phyloP scores from a whole-genome alignment of 2,329 filamentous ascomycete genomes.

The Penicillium hesseltinei region DNA sequence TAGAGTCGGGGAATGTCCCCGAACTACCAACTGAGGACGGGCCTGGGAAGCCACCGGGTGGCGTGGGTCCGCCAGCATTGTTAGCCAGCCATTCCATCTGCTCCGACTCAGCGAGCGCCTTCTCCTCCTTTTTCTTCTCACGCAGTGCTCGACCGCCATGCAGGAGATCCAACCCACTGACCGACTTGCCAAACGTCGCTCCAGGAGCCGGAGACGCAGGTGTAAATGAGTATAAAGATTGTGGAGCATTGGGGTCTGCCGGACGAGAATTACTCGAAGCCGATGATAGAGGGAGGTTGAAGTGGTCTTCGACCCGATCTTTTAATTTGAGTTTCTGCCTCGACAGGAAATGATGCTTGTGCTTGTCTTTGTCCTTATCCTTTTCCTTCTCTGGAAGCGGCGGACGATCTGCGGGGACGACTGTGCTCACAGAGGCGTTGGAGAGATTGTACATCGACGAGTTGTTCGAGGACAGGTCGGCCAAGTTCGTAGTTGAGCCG shows the following conservation, averaged over 20 bases:
- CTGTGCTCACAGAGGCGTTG: slow-evolving; percentile 61
- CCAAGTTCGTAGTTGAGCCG: slow-evolving; percentile 59
- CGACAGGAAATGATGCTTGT: slow-evolving; percentile 65
- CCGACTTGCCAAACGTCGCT: slow-evolving; percentile 73
- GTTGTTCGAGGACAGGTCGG: slow-evolving; percentile 54
- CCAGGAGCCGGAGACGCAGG: slow-evolving; percentile 61
- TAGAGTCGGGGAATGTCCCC: slow-evolving; percentile 32
- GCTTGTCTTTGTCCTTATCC: slow-evolving; percentile 46
- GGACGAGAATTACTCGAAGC: slow-evolving; percentile 64
- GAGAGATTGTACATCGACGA: slow-evolving; percentile 60
- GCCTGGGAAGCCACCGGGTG: slow-evolving; percentile 33
- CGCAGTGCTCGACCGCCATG: slow-evolving; percentile 73
- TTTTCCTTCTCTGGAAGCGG: slow-evolving; percentile 42
- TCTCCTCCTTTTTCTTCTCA: slow-evolving; percentile 78
- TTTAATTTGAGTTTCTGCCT: slow-evolving; percentile 64
- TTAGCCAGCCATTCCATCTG: slow-evolving; percentile 35
- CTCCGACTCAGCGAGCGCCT: slow-evolving; percentile 45
- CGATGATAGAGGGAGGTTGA: slow-evolving; percentile 59
- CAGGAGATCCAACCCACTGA: slow-evolving; percentile 74
- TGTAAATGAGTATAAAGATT: slow-evolving; percentile 65
- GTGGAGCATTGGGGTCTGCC: slow-evolving; percentile 60
- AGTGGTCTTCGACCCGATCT: slow-evolving; percentile 57
- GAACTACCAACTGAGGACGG: slow-evolving; percentile 34
- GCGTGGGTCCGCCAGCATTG: slow-evolving; percentile 22
- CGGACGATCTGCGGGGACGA: slow-evolving; percentile 51